These are phyloP conservation scores for Angomonas ambiguus DNA, from an alignment of 208 protist species.

Conservation along the genomic window DNA sequence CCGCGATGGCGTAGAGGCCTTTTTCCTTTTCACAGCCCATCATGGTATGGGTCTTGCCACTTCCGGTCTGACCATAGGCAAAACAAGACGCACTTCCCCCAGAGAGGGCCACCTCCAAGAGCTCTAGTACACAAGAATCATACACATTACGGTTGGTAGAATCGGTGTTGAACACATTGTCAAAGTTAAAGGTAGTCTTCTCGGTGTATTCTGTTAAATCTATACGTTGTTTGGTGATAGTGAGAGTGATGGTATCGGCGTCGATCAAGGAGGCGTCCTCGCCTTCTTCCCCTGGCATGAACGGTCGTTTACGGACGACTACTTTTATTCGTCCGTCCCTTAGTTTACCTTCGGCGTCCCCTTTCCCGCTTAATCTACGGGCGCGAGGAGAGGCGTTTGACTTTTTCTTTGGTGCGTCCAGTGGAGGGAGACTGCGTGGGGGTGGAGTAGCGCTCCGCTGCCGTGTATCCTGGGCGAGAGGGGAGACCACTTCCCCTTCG, in stretches of 20 bases:
- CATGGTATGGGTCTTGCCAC: conserved; percentile 94
- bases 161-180: conserved; percentile 84
- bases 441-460: background rate
- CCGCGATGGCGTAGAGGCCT: conserved; percentile 91
- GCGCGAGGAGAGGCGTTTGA: background rate
- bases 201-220: conserved; percentile 95
- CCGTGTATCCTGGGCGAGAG: background rate
- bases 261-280: conserved; percentile 50
- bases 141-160: conserved; percentile 87
- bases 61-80: conserved; percentile 90
- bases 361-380: background rate
- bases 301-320: conserved; percentile 83
- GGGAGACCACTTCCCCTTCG: background rate
- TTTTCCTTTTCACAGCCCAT: conserved; percentile 61
- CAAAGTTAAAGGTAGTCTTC: conserved; percentile 92
- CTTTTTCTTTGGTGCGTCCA: background rate
- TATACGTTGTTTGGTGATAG: conserved; percentile 81
- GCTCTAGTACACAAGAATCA: conserved; percentile 48
- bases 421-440: background rate
- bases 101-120: conserved; percentile 84
- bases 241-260: conserved; percentile 24
- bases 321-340: conserved; percentile 75
- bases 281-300: conserved; percentile 38
- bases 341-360: background rate
- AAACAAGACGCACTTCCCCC: conserved; percentile 94